Base-by-base conservation (phyloP, 164 flowering plant genomes). In the Berberis vulgaris region DNA sequence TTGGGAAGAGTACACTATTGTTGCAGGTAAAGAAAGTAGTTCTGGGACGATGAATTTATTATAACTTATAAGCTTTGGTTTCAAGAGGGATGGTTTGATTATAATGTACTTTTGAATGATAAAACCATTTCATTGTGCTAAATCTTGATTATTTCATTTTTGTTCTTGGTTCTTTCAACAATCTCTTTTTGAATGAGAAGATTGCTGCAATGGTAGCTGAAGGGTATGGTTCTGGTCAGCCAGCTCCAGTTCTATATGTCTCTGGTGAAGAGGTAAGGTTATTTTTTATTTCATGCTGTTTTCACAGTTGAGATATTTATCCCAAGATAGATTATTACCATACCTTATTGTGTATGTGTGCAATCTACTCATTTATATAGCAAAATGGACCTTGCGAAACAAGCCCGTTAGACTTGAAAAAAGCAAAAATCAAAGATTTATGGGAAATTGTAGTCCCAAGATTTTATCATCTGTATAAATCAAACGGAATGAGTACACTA, bases 201-300 rank as follows among this genome's bases (percentile, higher is more conserved):
- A 74, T 91, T 71, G 97, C 97, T 74, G 90, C 94, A 70, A 70
- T 85, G 60, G 59, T 95, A 60, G 83, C 97, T 71, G 94, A 88
- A 74, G 87, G 86, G 59, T 41, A 53, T 67, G 79, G 64, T 64
- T 11, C 62, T 45, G 73, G 70, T 65, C 64, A 40, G 64, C 67
- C 83, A 61, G 80, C 86, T 72, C 86, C 90, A 10, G 96, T 91
- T 74, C 57, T 95, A 0, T 95, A 95, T 80, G 84, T 95, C 40
- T 91, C 97, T 60, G 99, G 96, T 53, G 99, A 95, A 84, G 99
- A 95, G 97, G 98, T 94, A 59, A 72, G 84, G 70, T 63, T 63
- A 4, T 62, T 13, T 4, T 53, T 26, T 43, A 6, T 11, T 52
- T 60, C 8, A 58, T 60, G n/a, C 38, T 49, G 50, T 47, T 47